Evolutionary conservation across 2,329 filamentous ascomycete species (phyloP), one percentile per base, ranked within the genome.

Genomic region (Pseudonectria foliicola): DNA sequence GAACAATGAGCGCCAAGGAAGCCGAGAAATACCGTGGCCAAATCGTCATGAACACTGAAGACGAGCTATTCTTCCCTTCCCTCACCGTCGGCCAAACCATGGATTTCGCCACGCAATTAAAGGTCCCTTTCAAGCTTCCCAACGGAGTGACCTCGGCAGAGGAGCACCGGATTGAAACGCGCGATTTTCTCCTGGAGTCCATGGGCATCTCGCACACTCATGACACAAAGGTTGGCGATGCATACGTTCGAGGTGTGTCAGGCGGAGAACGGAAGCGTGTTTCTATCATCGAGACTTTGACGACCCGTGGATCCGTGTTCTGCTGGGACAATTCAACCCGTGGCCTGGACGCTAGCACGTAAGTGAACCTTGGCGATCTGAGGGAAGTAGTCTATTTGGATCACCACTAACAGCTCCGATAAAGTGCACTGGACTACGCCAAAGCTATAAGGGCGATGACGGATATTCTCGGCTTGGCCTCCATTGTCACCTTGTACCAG

Each of bases 81-180:
- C 62, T 89, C 6, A 84, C 79, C 1, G 82, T 88, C 2, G 73
- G 75, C 4, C 71, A 85, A 48, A 88, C 83, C 0, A 66, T 88
- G 25, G 69, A 75, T 29, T 88, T 88, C 56, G 84, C 84, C 0
- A 76, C 76, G 0, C 63, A 67, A 1, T 61, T 79, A 39, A 82
- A 79, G 53, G 55, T 77, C 1, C 72, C 74, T 0, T 64, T 61
- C 37, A 46, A 65, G 8, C 51, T 71, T 0, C 71, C 72, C 0
- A 54, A 65, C 0, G 68, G 67, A 0, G 53, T 61, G 2, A 48
- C 55, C 2, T 63, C 57, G 2, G 39, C 43, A 2, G 65, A 73
- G 25, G 67, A 74, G 7, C 66, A 66, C 27, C 68, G 67, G 5
- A 43, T 55, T 2, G 60, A 68, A 33, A 64, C 59, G 2, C 67